Evolutionary conservation across 1,284 basidiomycete genomes (phyloP).

Genomic region (Ganoderma sinense): DNA sequence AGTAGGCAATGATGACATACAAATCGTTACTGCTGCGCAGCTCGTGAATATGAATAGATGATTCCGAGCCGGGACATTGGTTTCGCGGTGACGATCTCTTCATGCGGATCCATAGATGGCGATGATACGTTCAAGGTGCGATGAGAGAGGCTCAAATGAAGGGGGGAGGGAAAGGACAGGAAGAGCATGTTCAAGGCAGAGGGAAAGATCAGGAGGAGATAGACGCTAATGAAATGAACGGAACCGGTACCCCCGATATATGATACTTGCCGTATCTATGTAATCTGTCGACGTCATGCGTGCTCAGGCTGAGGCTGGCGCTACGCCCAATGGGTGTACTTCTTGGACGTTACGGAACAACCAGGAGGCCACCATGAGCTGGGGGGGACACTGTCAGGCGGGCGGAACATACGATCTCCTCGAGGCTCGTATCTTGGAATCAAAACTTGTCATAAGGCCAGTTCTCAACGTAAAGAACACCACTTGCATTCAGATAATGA

Average conservation of each 20-base stretch:
- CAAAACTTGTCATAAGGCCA: background rate
- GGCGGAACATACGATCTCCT: conserved; percentile 1
- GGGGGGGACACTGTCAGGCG: background rate
- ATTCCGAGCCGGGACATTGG: background rate
- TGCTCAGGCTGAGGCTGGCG: background rate
- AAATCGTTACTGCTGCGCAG: background rate
- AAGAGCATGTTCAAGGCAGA: background rate
- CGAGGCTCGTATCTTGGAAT: background rate
- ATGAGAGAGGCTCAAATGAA: background rate
- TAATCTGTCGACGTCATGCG: background rate
- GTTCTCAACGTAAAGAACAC: background rate
- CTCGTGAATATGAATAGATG: background rate
- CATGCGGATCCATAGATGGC: background rate
- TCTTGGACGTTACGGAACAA: background rate
- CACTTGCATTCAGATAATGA: background rate
- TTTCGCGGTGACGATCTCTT: background rate
- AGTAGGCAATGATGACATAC: background rate
- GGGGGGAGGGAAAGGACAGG: background rate
- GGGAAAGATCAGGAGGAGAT: background rate
- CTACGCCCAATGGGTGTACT: background rate
- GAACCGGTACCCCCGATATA: no score
- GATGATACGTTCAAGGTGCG: background rate
- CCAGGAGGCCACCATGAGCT: background rate
- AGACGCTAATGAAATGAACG: no score
- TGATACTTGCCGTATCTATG: no score